Conservation (phyloP, 352 stramenopile species). For the Albugo laibachii region DNA sequence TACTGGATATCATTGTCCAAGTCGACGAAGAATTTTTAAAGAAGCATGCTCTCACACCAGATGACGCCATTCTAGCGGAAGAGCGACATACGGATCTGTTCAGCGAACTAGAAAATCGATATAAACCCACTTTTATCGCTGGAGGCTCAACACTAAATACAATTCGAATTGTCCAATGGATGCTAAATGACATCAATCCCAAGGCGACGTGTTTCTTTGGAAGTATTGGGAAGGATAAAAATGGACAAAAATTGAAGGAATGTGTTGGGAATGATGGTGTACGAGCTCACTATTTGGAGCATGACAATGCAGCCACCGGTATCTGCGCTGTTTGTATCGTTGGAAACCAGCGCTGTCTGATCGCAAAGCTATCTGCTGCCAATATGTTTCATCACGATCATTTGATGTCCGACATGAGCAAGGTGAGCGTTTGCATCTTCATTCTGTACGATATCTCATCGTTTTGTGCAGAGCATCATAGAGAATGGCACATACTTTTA, state of each 20-base stretch:
- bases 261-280: constrained; percentile 90
- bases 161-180: constrained; percentile 99
- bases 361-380: constrained; percentile 94
- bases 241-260: constrained; percentile 82
- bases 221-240: constrained; percentile 90
- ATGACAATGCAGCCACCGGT: constrained; percentile 84
- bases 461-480: constrained; percentile 77
- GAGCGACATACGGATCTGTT: constrained; percentile 96
- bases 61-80: constrained; percentile 96
- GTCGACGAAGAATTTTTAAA: constrained; percentile 87
- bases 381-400: constrained; percentile 95
- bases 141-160: constrained; percentile 97
- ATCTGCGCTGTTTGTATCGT: constrained; percentile 96
- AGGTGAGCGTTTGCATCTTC: constrained; percentile 1
- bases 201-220: constrained; percentile 90
- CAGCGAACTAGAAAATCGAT: constrained; percentile 81
- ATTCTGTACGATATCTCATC: not conserved
- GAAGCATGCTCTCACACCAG: constrained; percentile 90
- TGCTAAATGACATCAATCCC: constrained; percentile 82
- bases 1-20: constrained; percentile 95
- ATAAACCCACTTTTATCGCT: constrained; percentile 91
- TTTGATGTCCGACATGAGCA: constrained; percentile 67
- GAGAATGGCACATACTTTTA: constrained; percentile 91
- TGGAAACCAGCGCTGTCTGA: constrained; percentile 89
- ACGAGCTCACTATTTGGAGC: constrained; percentile 95